Conservation (phyloP, 2,329 filamentous ascomycete species). For the Albophoma yamanashiensis region DNA sequence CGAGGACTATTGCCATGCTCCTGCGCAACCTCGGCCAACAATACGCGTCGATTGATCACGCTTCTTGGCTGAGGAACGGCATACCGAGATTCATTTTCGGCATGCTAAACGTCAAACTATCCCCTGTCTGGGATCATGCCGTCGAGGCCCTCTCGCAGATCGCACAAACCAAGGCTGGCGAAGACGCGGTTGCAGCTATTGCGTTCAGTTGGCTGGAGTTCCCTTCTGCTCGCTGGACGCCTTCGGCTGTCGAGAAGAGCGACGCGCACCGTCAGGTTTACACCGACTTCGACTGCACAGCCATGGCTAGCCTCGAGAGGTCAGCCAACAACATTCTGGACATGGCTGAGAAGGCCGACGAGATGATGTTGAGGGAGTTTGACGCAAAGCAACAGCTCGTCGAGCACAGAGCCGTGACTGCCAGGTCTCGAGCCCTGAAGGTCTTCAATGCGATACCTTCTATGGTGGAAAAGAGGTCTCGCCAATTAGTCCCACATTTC, state of each 20-base stretch:
- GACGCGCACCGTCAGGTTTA: slow-evolving; percentile 27
- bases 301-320: slow-evolving; percentile 50
- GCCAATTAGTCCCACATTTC: slow-evolving; percentile 75
- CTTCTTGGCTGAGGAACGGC: slow-evolving; percentile 57
- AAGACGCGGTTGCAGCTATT: slow-evolving; percentile 59
- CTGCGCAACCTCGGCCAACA: slow-evolving; percentile 62
- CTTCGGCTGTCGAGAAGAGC: slow-evolving; percentile 23
- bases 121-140: slow-evolving; percentile 81
- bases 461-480: slow-evolving; percentile 77
- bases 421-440: slow-evolving; percentile 68
- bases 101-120: slow-evolving; percentile 73
- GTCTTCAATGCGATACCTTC: slow-evolving; percentile 63
- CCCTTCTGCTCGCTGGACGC: slow-evolving; percentile 43
- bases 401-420: slow-evolving; percentile 39
- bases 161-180: slow-evolving; percentile 57
- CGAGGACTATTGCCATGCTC: slow-evolving; percentile 72
- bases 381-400: slow-evolving; percentile 49
- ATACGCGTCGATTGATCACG: slow-evolving; percentile 49
- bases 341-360: slow-evolving; percentile 39
- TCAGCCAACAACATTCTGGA: slow-evolving; percentile 40
- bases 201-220: slow-evolving; percentile 69
- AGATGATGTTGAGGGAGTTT: slow-evolving; percentile 53
- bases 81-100: slow-evolving; percentile 82
- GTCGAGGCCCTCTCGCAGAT: slow-evolving; percentile 67
- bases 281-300: slow-evolving; percentile 79